Base-by-base conservation (phyloP, 192 early-diverging fungal species). In the Coemansia asiatica region DNA sequence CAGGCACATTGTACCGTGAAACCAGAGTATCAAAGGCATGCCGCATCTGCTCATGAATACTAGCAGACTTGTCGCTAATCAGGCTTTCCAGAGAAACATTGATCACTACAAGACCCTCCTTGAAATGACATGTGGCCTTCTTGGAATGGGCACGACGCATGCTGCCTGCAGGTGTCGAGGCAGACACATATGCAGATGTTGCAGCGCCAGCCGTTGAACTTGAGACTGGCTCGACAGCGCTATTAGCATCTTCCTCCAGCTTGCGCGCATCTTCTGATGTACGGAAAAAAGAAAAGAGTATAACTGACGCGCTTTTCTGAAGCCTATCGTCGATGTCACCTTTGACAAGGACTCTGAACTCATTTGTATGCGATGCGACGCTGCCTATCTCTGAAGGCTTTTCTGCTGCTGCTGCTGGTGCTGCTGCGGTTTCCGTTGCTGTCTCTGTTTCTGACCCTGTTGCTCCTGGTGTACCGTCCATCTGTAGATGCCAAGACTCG, bases 1-100 rank as follows among this genome's bases (percentile, higher is more conserved):
- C 71, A 0, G 94, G 89, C 28, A 98, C 85, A 9, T 77, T 66
- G 83, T 93, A 84, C 67, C 87, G 73, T 19, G 85, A 63, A 5
- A 89, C 82, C 48, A 98, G 74, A 51, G 82, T 71, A 28, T 75
- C 75, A 10, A 92, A 80, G 44, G 67, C 72, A 59, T 78, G 75
- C 4, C 56, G 64, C 57, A 95, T 86, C 31, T 85, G 62, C 36
- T 84, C 84, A 56, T 51, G 9, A 8, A 76, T 18, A 9, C 57
- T 22, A 5, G 58, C 72, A 21, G 51, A 2, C 13, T 51, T 27
- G 12, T 75, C 56, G 12, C 51, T 8, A 12, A 64, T 56, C 28
- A 81, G 51, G 19, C 69, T 67, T 36, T 80, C 71, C 8, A 87
- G 61, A 19, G 84, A 69, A 25, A 90, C 87, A 22, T 83, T 61